Conservation (phyloP, 345 rosid species). For the Geranium brycei region DNA sequence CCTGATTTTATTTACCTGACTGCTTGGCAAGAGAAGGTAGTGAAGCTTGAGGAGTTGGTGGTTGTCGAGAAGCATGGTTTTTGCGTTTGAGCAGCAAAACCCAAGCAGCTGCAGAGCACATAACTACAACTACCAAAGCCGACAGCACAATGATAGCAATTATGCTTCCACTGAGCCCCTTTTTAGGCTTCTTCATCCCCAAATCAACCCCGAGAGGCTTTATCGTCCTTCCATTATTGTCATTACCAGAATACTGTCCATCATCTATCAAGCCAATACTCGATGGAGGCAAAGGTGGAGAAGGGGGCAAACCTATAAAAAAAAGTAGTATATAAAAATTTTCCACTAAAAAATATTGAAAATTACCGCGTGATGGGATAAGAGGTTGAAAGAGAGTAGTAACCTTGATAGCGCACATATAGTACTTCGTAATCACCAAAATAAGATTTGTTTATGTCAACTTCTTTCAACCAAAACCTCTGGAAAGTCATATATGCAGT, state of each 20-base stretch:
- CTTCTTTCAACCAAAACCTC: conserved; percentile 80
- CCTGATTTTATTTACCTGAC: conserved; percentile 33
- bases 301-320: conserved; percentile 65
- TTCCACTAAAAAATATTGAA: neutral
- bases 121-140: conserved; percentile 36
- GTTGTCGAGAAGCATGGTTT: conserved; percentile 21
- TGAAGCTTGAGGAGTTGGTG: conserved; percentile 29
- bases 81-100: conserved; percentile 40
- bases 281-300: conserved; percentile 66
- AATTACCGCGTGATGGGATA: neutral
- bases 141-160: conserved; percentile 69
- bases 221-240: conserved; percentile 38
- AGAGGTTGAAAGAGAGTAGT: neutral
- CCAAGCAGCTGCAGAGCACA: conserved; percentile 55
- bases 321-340: conserved; percentile 2
- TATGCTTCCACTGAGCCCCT: conserved; percentile 38
- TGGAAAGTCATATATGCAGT: conserved; percentile 66
- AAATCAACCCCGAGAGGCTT: conserved; percentile 86
- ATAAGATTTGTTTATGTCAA: conserved; percentile 39
- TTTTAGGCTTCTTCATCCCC: conserved; percentile 35
- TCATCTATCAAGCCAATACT: conserved; percentile 39
- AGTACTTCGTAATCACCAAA: conserved; percentile 74
- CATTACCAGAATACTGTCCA: conserved; percentile 49
- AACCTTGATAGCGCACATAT: conserved; percentile 82
- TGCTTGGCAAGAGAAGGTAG: conserved; percentile 51